Base-by-base conservation (phyloP, 2,329 filamentous ascomycete genomes). In the Hypoxylon sp. region DNA sequence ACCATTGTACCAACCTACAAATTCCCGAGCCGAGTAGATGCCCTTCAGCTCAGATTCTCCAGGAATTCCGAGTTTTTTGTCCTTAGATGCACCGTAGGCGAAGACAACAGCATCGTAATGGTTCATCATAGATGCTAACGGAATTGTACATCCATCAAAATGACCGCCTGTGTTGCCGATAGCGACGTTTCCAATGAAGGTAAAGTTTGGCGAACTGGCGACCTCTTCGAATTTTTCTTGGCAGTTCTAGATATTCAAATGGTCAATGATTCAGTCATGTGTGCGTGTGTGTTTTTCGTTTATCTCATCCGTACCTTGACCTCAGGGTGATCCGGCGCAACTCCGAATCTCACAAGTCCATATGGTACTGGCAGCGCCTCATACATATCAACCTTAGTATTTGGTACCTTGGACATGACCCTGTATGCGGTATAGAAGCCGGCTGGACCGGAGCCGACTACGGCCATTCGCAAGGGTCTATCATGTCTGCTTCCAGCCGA, bases 1-100 rank as follows among this genome's bases (percentile, higher is more conserved):
- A 2, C 96, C 96, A 63, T 99, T 99, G 80, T 99, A 99, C 96
- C 96, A 99, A 17, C 94, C 96, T 1, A 99, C 96, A 78, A 98
- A 98, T 41, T 94, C 91, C 28, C 96, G 89, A 1, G 96, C 96
- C 6, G 94, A 97, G 77, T 94, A 91, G 17, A 98, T 89, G 2
- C 93, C 93, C 25, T 85, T 83, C 5, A 96, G 81, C 5, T 81
- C 79, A 2, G 90, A 86, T 75, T 99, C 96, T 7, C 95, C 94
- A 0, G 91, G 89, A 36, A 99, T 89, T 0, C 88, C 90, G 0
- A 99, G 84, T 60, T 86, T 89, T 70, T 89, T 90, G 78, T 99
- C 96, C 76, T 92, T 88, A 0, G 93, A 91, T 2, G 96, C 95
- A 13, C 96, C 96, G 74, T 99, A 99, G 0, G 96, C 90, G 79